Evolutionary conservation across 169 alveolate species (phyloP).

Genomic region (Cryptosporidium tyzzeri): DNA sequence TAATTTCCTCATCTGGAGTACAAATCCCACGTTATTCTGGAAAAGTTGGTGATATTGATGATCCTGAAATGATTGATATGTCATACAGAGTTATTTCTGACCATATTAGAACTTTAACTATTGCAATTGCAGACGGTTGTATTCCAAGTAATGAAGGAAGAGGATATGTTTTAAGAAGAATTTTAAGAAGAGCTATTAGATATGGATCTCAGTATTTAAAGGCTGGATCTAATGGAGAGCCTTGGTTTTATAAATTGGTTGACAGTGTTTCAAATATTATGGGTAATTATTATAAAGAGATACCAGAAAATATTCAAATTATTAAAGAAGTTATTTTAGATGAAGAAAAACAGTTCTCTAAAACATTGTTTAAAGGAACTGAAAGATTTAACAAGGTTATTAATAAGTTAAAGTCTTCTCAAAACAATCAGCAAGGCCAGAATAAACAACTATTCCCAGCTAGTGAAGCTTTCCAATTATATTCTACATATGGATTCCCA

Average conservation of each 20-base stretch:
- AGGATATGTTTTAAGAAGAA: constrained; percentile 92
- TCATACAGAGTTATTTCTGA: constrained; percentile 95
- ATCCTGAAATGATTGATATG: constrained; percentile 86
- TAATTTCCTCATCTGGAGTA: constrained; percentile 76
- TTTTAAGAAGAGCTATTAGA: constrained; percentile 91
- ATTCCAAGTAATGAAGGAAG: constrained; percentile 93
- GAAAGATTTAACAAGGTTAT: constrained; percentile 82
- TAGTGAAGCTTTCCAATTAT: constrained; percentile 88
- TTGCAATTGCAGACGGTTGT: constrained; percentile 93
- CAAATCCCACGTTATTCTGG: constrained; percentile 86
- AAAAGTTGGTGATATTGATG: constrained; percentile 86
- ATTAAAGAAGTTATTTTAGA: constrained; percentile 84
- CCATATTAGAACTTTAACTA: constrained; percentile 91
- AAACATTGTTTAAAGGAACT: constrained; percentile 89
- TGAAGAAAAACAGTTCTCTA: constrained; percentile 89
- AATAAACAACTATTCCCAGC: constrained; percentile 80
- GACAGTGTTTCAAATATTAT: constrained; percentile 85
- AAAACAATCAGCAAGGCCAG: not conserved
- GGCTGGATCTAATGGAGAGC: constrained; percentile 79
- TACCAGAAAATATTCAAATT: constrained; percentile 83
- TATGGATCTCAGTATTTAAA: constrained; percentile 86
- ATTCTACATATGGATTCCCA: constrained; percentile 94
- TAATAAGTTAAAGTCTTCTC: constrained; percentile 12
- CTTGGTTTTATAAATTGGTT: constrained; percentile 89
- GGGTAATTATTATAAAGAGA: constrained; percentile 89